These are phyloP conservation scores for Stagonosporopsis vannaccii DNA, from an alignment of 2,329 filamentous ascomycete genomes.

Conservation along the genomic window DNA sequence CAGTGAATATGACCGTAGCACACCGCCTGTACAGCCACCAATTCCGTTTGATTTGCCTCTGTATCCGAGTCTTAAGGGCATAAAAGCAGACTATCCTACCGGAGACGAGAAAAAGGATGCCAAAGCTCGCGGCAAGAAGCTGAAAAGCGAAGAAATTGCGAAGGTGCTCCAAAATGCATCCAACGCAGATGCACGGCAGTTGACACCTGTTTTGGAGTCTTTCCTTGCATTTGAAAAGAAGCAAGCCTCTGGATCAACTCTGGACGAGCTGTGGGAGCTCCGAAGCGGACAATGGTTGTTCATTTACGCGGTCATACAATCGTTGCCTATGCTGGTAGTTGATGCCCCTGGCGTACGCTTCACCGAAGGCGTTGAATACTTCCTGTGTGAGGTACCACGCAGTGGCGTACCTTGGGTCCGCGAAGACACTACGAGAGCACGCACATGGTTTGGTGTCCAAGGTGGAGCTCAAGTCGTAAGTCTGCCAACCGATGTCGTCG, in stretches of 20 bases:
- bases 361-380: conserved; percentile 79
- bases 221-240: conserved; percentile 76
- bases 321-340: conserved; percentile 77
- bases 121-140: conserved; percentile 72
- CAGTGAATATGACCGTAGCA: conserved; percentile 87
- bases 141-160: conserved; percentile 80
- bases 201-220: conserved; percentile 69
- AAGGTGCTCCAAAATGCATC: conserved; percentile 81
- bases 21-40: conserved; percentile 87
- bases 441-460: conserved; percentile 77
- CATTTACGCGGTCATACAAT: conserved; percentile 78
- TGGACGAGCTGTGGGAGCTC: conserved; percentile 73
- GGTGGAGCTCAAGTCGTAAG: conserved; percentile 69
- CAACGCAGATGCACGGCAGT: conserved; percentile 73
- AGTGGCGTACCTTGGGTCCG: conserved; percentile 77
- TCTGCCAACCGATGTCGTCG: conserved; percentile 69
- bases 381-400: conserved; percentile 77
- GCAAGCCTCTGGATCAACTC: conserved; percentile 68
- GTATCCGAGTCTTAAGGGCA: conserved; percentile 72
- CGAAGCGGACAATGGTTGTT: conserved; percentile 83
- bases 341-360: conserved; percentile 75
- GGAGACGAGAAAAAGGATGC: conserved; percentile 76
- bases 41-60: conserved; percentile 89
- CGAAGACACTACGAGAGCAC: conserved; percentile 62
- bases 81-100: conserved; percentile 69